A percentile compares a stretch with the other conserved stretches of the same genome.
These are phyloP conservation scores for Oxytropis ochrocephala DNA, from an alignment of 306 rosid genomes.

Conservation along the genomic window DNA sequence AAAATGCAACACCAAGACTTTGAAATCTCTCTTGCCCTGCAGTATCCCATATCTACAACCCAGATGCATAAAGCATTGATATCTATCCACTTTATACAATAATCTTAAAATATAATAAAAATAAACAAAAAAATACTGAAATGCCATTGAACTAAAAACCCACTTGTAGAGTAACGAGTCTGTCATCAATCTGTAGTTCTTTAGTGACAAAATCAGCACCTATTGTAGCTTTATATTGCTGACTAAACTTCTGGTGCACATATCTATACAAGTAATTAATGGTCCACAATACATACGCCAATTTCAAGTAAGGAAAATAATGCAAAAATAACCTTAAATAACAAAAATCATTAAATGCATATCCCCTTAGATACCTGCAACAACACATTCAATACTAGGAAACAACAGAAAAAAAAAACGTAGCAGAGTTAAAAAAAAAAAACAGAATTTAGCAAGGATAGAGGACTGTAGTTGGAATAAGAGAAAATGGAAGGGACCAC, in stretches of 20 bases:
- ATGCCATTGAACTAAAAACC: conserved; percentile 36
- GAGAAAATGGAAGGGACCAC: not conserved
- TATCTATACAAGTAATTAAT: conserved; percentile 52
- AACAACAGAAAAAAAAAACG: not conserved
- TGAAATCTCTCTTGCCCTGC: conserved; percentile 97
- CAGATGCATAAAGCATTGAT: not conserved
- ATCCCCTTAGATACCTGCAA: not conserved
- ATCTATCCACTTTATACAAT: not conserved
- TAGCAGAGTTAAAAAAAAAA: not conserved
- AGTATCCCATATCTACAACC: conserved; percentile 84
- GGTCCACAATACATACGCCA: conserved; percentile 22
- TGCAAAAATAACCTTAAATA: not conserved
- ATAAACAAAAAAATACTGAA: not conserved
- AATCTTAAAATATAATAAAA: not conserved
- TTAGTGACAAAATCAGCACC: conserved; percentile 96
- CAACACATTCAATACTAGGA: not conserved
- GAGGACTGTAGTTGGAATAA: not conserved
- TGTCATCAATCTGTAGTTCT: conserved; percentile 88
- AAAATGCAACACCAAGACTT: conserved; percentile 92
- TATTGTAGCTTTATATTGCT: conserved; percentile 93
- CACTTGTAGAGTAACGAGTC: conserved; percentile 86
- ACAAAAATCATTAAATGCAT: not conserved
- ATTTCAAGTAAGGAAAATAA: not conserved
- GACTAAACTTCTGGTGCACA: conserved; percentile 87
- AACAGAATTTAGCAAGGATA: not conserved